Evolutionary conservation across 768 basidiomycete species (phyloP), one percentile per base, ranked within the genome.

Genomic region (Strobilomyces confusus): DNA sequence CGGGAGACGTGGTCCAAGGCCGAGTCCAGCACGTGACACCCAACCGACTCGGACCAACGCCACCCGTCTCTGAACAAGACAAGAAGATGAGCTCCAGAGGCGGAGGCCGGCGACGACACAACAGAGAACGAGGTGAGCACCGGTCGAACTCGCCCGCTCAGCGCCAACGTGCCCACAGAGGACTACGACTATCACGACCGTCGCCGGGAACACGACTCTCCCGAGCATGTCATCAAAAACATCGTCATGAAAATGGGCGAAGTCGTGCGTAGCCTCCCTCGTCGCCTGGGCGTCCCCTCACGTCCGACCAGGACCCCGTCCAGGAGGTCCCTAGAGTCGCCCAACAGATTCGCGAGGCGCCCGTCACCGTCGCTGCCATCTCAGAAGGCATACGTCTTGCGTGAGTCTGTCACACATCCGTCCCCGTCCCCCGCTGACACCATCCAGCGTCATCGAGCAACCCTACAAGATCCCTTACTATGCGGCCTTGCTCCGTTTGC

Each of bases 401-500:
- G 91, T 88, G 52, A 55, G 54, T 20, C 9, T 4, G 9, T 2
- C 36, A n/a, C 26, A 20, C 36, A 13, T 9, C 13, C 17, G 48
- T 26, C 20, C 17, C 47, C 17, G 5, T 42, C 15, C 38, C 19
- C 44, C 49, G 51, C 48, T 69, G 44, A 58, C 41, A 19, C 4
- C 13, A 13, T 42, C 19, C 64, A 93, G 91, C 46, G 83, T 92
- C 48, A 92, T 87, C 1, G 92, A 98, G 71, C 89, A 97, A 62
- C 94, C 95, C 0, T 94, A 84, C 76, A 99, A 98, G 76, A 88
- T 91, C 33, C 87, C 92, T 0, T 89, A 84, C 65, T 94, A 93
- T 70, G 91, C 91, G 13, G 82, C 89, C 12, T 72, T 98, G 17
- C 77, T 97, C 44, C 79, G 85, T 20, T 71, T 84, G 36, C 74